Percentiles rank a stretch among this genome's conserved stretches.
Conservation (phyloP, 2,329 filamentous ascomycete species). For the Pseudogymnoascus sp. region DNA sequence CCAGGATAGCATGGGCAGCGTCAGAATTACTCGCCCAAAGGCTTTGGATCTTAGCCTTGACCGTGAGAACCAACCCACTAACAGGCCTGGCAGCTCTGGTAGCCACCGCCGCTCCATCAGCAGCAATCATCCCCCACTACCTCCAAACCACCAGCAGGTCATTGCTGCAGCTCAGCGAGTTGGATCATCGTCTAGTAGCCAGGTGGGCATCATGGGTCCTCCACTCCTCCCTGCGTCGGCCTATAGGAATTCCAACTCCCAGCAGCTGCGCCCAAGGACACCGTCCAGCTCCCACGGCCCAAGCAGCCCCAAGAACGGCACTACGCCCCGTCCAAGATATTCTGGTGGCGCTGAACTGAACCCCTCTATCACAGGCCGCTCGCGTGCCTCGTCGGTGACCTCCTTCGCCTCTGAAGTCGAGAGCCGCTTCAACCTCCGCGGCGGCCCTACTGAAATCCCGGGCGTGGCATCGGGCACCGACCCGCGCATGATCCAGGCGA, state of each 20-base stretch:
- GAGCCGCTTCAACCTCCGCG: constrained; percentile 72
- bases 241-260: constrained; percentile 12
- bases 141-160: constrained; percentile 70
- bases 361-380: constrained; percentile 20
- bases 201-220: constrained; percentile 61
- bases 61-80: constrained; percentile 30
- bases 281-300: constrained; percentile 42
- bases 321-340: constrained; percentile 52
- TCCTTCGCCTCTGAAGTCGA: constrained; percentile 95
- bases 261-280: neutral
- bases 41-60: constrained; percentile 27
- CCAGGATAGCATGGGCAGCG: constrained; percentile 41
- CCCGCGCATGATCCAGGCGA: constrained; percentile 96
- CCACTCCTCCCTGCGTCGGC: constrained; percentile 77
- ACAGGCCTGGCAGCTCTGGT: constrained; percentile 62
- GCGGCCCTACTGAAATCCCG: constrained; percentile 42
- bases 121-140: constrained; percentile 60
- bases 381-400: constrained; percentile 77
- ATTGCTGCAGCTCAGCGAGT: constrained; percentile 66
- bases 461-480: constrained; percentile 70
- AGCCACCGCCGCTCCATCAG: constrained; percentile 49
- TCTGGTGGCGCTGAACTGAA: constrained; percentile 32
- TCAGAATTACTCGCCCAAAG: constrained; percentile 32
- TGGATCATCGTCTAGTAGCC: constrained; percentile 33
- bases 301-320: constrained; percentile 46